Percentiles rank a stretch among this genome's conserved stretches.
Conservation (phyloP, 2,329 filamentous ascomycete genomes). For the Aspergillaceae sp. region DNA sequence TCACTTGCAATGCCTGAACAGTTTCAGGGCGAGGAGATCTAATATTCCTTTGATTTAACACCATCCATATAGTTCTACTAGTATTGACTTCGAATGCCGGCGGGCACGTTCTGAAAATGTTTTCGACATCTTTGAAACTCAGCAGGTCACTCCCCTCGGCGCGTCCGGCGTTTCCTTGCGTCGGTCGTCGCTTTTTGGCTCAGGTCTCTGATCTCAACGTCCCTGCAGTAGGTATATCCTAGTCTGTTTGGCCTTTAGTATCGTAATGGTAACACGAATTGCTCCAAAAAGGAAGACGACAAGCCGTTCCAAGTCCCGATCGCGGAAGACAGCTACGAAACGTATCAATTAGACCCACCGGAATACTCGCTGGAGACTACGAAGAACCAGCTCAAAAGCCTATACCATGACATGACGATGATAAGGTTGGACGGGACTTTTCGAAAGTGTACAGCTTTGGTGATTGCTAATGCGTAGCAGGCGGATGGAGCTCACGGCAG, state of each 20-base stretch:
- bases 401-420: conserved; percentile 92
- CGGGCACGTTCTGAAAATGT: conserved; percentile 1
- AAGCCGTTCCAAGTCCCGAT: conserved; percentile 79
- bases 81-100: too few relatives aligned
- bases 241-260: not conserved
- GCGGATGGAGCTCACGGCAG: conserved; percentile 97
- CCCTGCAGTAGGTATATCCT: conserved; percentile 6
- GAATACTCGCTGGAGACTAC: conserved; percentile 80
- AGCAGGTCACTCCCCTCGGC: not conserved
- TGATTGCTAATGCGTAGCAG: conserved; percentile 37
- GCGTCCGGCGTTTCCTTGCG: conserved; percentile 1
- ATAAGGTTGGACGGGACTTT: conserved; percentile 54
- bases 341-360: conserved; percentile 91
- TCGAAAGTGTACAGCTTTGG: not conserved
- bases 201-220: conserved; percentile 9
- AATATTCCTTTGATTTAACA: too few relatives aligned
- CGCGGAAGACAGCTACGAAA: conserved; percentile 94
- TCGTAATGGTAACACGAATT: too few relatives aligned
- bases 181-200: conserved; percentile 8
- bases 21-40: not conserved
- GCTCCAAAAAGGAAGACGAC: conserved; percentile 61
- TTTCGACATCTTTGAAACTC: conserved; percentile 6
- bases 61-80: too few relatives aligned
- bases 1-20: conserved; percentile 1
- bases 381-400: conserved; percentile 90